Percentiles rank a stretch among this genome's conserved stretches.
These are phyloP conservation scores for Oxytropis ochrocephala DNA, from an alignment of 306 rosid species.

Conservation along the genomic window DNA sequence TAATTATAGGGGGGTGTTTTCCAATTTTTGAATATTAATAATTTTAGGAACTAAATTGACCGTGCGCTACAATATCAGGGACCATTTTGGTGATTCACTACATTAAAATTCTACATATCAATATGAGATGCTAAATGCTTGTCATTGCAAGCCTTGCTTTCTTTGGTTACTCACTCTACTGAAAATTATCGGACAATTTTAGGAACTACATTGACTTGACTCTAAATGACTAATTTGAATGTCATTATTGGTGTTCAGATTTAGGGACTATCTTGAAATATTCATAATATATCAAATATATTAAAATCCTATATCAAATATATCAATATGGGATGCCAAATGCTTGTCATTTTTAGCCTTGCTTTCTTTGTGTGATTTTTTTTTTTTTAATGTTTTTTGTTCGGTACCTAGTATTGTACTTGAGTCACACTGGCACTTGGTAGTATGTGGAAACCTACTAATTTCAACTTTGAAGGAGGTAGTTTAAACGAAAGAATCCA, in stretches of 20 bases:
- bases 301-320: neutral
- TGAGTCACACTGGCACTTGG: neutral
- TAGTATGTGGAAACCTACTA: neutral
- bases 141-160: neutral
- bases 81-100: no score
- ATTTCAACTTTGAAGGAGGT: neutral
- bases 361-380: neutral
- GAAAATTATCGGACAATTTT: no score
- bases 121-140: neutral
- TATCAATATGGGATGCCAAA: neutral
- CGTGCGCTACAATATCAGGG: no score
- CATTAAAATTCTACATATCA: no score
- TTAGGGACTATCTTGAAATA: no score
- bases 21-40: no score
- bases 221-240: no score
- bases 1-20: no score
- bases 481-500: neutral
- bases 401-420: neutral
- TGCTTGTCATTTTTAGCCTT: neutral
- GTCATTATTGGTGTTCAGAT: no score
- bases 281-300: neutral
- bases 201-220: no score
- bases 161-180: no score
- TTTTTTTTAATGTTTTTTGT: neutral
- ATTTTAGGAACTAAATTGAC: no score